These are phyloP conservation scores for Psilocybe cubensis DNA, from an alignment of 768 basidiomycete species.

Conservation along the genomic window DNA sequence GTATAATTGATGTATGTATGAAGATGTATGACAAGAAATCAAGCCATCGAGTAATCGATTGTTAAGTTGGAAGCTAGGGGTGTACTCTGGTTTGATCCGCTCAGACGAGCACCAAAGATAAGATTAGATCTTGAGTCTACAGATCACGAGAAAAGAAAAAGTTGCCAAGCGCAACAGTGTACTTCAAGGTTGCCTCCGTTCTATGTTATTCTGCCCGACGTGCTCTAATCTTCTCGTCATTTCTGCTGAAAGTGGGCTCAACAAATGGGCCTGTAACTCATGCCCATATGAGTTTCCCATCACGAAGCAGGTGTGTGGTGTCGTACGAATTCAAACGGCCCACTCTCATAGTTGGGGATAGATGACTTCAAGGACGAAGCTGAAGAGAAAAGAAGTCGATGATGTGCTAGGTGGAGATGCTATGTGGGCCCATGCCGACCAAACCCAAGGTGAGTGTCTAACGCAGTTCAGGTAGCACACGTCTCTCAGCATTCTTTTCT, in stretches of 20 bases:
- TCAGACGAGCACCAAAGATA: no score
- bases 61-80: no score
- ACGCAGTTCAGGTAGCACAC: background rate
- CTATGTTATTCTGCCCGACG: constrained; percentile 93
- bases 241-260: constrained; percentile 75
- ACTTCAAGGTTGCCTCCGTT: constrained; percentile 2
- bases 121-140: background rate
- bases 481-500: background rate
- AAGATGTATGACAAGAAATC: no score
- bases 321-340: background rate
- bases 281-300: constrained; percentile 97
- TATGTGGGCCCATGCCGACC: constrained; percentile 93
- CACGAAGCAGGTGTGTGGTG: constrained; percentile 65
- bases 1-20: no score
- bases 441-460: constrained; percentile 62
- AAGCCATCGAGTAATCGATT: no score
- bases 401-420: constrained; percentile 96
- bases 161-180: background rate
- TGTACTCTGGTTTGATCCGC: no score
- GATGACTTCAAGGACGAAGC: constrained; percentile 90
- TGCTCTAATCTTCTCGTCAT: constrained; percentile 89
- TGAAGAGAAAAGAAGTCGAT: constrained; percentile 91
- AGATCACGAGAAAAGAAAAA: background rate
- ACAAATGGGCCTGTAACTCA: constrained; percentile 93
- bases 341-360: constrained; percentile 30